Evolutionary conservation across 345 rosid genomes (phyloP).

Genomic region (Xanthoceras sorbifolium): DNA sequence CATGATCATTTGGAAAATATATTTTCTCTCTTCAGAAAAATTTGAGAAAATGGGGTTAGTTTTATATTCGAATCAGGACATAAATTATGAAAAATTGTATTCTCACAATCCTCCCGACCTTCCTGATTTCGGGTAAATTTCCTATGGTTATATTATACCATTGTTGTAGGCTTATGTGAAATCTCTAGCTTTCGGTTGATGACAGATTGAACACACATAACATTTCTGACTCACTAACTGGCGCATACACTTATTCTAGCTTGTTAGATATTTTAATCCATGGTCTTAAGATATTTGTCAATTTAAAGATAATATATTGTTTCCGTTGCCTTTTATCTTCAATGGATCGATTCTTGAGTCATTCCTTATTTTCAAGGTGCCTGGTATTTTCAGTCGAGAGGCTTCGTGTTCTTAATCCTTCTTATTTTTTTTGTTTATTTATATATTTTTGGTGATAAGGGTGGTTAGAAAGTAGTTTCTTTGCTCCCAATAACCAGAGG

Average conservation of each 20-base stretch:
- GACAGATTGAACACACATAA: background rate
- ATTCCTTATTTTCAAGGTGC: background rate
- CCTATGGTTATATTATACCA: background rate
- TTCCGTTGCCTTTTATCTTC: background rate
- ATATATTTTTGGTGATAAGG: background rate
- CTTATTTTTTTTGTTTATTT: background rate
- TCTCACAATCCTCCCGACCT: background rate
- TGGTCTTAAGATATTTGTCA: background rate
- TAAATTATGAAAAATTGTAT: background rate
- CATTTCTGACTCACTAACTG: background rate
- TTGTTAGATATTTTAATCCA: background rate
- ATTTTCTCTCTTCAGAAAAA: background rate
- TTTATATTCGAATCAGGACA: background rate
- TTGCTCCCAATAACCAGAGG: no score
- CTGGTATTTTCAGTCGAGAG: background rate
- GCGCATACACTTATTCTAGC: background rate
- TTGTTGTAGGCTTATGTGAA: background rate
- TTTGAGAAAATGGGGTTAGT: background rate
- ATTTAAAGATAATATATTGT: background rate
- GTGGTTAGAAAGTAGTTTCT: background rate
- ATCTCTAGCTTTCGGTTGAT: slow-evolving; percentile 3
- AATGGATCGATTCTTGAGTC: background rate
- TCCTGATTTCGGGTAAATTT: background rate
- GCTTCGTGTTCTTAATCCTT: background rate
- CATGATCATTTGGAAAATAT: background rate